These are phyloP conservation scores for Penicillium sp. DNA, from an alignment of 2,329 filamentous ascomycete genomes.

Conservation along the genomic window DNA sequence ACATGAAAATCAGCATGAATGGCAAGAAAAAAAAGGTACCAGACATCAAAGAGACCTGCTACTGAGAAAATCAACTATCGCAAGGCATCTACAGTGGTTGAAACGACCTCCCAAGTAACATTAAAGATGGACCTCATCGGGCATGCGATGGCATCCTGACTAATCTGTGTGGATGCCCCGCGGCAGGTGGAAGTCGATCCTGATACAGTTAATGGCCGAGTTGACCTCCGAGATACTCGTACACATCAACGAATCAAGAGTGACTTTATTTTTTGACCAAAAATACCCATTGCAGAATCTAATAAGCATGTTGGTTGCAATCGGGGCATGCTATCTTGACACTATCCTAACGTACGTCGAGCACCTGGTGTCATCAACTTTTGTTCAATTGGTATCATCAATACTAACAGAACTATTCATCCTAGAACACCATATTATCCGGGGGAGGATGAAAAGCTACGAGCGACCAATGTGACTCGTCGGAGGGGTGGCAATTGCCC, in stretches of 20 bases:
- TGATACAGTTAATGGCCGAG: neutral
- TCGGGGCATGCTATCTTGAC: conserved; percentile 74
- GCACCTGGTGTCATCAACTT: neutral
- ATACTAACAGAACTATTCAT: neutral
- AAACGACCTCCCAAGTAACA: neutral
- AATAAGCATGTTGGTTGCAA: conserved; percentile 60
- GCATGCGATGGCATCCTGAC: neutral
- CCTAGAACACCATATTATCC: conserved; percentile 62
- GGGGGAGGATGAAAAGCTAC: conserved; percentile 73
- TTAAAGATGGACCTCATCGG: neutral
- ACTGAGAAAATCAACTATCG: neutral
- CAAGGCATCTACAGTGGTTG: neutral
- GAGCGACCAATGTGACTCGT: conserved; percentile 63
- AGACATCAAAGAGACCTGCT: neutral
- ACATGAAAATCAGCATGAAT: neutral
- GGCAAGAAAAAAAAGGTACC: neutral
- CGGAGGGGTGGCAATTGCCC: conserved; percentile 75
- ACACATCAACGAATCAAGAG: neutral
- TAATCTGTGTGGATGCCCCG: neutral
- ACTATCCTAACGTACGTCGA: conserved; percentile 67
- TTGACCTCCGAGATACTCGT: neutral
- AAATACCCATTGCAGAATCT: neutral
- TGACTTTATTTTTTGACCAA: neutral
- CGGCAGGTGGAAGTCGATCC: neutral
- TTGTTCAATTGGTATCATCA: neutral